Base-by-base conservation (phyloP, 2,329 filamentous ascomycete genomes). In the Diaporthe vaccinii region DNA sequence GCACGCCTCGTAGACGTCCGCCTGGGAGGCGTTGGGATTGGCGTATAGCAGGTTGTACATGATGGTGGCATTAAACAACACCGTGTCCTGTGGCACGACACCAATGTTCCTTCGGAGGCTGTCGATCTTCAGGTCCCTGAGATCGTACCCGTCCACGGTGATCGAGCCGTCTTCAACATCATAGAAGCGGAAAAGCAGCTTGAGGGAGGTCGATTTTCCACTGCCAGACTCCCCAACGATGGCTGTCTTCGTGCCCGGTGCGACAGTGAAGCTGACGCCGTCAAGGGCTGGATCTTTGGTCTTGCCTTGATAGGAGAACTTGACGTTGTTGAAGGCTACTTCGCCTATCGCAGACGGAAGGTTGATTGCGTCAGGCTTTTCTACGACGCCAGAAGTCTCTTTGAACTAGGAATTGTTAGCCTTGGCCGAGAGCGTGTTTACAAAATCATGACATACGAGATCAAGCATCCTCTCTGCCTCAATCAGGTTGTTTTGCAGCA, bases 41-140 rank as follows among this genome's bases (percentile, higher is more conserved):
- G 96, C 95, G 82, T 98, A 98, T 82, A 92, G 93, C 76, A 98
- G 87, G 82, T 98, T 98, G 86, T 98, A 98, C 95, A 98, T 97
- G 77, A 98, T 86, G 1, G 94, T 93, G 83, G 98, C 96, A 82
- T 98, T 98, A 89, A 98, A 98, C 59, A 98, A 88, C 8, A 97
- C 93, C 7, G 95, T 98, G 81, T 98, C 96, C 83, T 98, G 96
- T 1, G 96, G 96, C n/a, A 98, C 96, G 58, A 98, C 95, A 36
- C 96, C 96, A 80, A 98, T 98, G 82, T 95, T 93, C 76, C 90
- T 89, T 77, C 96, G 91, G 73, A 98, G 87, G 31, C 94, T 97
- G 84, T 98, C 94, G 79, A 98, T 97, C 5, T 94, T 97, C 76
- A 97, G 86, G 78, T 94, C 91, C 82, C 93, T 90, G 70, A 98